A percentile compares a stretch with the other conserved stretches of the same genome.
phyloP scores from a whole-genome alignment of 805 yeast genomes.

The Metschnikowia borealis region DNA sequence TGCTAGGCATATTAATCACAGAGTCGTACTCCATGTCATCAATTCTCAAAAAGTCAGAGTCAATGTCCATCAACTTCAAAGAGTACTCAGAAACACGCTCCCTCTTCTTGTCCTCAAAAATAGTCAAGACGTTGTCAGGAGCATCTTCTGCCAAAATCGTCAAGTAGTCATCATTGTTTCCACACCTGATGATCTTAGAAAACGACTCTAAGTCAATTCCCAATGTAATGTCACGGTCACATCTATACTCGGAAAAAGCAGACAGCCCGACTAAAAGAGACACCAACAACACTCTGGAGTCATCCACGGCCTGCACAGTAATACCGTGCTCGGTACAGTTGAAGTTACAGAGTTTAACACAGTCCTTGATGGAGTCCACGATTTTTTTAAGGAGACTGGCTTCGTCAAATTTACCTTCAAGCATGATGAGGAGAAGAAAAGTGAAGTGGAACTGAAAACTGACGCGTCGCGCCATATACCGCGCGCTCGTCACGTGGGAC shows the following conservation, averaged over 20 bases:
- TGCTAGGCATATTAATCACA: conserved; percentile 78
- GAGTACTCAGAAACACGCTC: conserved; percentile 91
- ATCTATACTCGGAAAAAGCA: conserved; percentile 88
- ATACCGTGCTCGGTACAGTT: conserved; percentile 95
- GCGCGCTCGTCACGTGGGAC: conserved; percentile 1
- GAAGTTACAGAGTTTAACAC: conserved; percentile 92
- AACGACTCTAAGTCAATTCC: conserved; percentile 90
- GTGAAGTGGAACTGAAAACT: background rate
- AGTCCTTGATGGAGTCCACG: conserved; percentile 90
- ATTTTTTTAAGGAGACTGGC: conserved; percentile 88
- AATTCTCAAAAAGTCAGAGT: conserved; percentile 87
- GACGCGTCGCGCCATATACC: conserved; percentile 5
- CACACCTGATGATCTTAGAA: conserved; percentile 84
- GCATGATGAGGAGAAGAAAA: conserved; percentile 45
- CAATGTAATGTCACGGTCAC: conserved; percentile 88
- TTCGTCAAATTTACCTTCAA: conserved; percentile 95
- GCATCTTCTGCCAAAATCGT: conserved; percentile 86
- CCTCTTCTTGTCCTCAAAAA: conserved; percentile 86
- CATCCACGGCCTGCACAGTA: conserved; percentile 96
- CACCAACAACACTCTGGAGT: conserved; percentile 90
- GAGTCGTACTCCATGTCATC: conserved; percentile 93
- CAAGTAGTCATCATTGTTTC: conserved; percentile 82
- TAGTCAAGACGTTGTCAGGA: conserved; percentile 73
- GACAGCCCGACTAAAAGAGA: conserved; percentile 83
- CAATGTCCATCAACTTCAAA: conserved; percentile 92